Percentiles rank a stretch among this genome's conserved stretches.
These are phyloP conservation scores for Lojkania enalia DNA, from an alignment of 2,329 filamentous ascomycete species.

Conservation along the genomic window DNA sequence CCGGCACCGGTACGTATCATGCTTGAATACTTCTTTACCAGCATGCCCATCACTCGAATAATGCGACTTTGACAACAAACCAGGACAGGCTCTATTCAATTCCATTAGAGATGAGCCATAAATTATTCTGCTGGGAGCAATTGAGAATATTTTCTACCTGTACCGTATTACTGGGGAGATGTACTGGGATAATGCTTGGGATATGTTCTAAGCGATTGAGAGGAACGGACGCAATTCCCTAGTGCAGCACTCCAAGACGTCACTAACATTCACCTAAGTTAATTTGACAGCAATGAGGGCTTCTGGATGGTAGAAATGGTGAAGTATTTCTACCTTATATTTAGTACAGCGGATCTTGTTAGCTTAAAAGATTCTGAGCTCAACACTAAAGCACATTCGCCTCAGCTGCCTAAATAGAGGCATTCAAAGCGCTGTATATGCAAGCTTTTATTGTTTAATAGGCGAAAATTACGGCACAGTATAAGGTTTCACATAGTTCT, in stretches of 20 bases:
- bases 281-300: conserved; percentile 67
- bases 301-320: conserved; percentile 71
- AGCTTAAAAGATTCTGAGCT: conserved; percentile 67
- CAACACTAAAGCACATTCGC: conserved; percentile 48
- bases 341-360: conserved; percentile 59
- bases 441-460: too few relatives aligned
- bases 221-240: conserved; percentile 61
- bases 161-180: conserved; percentile 70
- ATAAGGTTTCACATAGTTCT: too few relatives aligned
- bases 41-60: conserved; percentile 46
- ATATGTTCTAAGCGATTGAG: conserved; percentile 68
- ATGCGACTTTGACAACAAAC: conserved; percentile 45
- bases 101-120: too few relatives aligned
- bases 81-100: too few relatives aligned
- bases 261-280: conserved; percentile 43
- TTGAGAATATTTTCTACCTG: conserved; percentile 76
- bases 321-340: conserved; percentile 67
- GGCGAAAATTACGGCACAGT: too few relatives aligned
- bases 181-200: conserved; percentile 70
- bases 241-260: conserved; percentile 64
- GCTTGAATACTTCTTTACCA: conserved; percentile 60
- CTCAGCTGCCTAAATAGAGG: too few relatives aligned
- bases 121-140: conserved; percentile 72
- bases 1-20: conserved; percentile 59
- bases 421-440: too few relatives aligned